These are phyloP conservation scores for Agrostemma githago DNA, from an alignment of 148 eudicot species.

Conservation along the genomic window DNA sequence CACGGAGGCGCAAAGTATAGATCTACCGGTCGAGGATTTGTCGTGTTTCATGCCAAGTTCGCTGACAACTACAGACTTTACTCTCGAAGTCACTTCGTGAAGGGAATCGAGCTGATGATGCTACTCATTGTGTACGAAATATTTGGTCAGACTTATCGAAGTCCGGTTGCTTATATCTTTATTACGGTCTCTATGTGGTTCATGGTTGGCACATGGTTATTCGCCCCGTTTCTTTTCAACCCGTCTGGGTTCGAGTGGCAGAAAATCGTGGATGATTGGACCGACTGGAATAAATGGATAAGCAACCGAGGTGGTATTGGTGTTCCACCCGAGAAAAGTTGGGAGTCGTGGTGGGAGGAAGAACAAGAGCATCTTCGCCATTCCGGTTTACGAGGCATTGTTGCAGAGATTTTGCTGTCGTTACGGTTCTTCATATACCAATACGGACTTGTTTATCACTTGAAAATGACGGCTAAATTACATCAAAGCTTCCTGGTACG, in stretches of 20 bases:
- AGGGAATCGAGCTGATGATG: slow-evolving; percentile 95
- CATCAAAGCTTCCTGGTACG: slow-evolving; percentile 68
- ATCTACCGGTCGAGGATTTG: slow-evolving; percentile 96
- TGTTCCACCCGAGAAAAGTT: slow-evolving; percentile 89
- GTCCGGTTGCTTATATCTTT: slow-evolving; percentile 70
- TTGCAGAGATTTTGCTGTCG: slow-evolving; percentile 67
- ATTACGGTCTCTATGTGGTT: slow-evolving; percentile 96
- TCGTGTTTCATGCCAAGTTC: slow-evolving; percentile 96
- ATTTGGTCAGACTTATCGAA: slow-evolving; percentile 64
- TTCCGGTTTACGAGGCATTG: slow-evolving; percentile 76
- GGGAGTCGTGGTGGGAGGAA: slow-evolving; percentile 99
- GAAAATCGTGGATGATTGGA: slow-evolving; percentile 98
- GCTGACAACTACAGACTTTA: slow-evolving; percentile 96
- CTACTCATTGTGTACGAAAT: slow-evolving; percentile 81
- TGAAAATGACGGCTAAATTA: slow-evolving; percentile 46
- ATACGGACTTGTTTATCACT: slow-evolving; percentile 95
- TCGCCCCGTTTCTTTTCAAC: slow-evolving; percentile 95
- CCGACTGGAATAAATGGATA: slow-evolving; percentile 98
- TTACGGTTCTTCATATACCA: slow-evolving; percentile 85
- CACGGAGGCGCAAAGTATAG: slow-evolving; percentile 98
- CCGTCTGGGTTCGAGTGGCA: slow-evolving; percentile 99
- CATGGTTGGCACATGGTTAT: slow-evolving; percentile 94
- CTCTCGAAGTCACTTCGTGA: slow-evolving; percentile 96
- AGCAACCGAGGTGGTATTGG: slow-evolving; percentile 90
- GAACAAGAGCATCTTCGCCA: slow-evolving; percentile 96